Base-by-base conservation (phyloP, 495 filamentous ascomycete genomes). In the Cercophora newfieldiana region DNA sequence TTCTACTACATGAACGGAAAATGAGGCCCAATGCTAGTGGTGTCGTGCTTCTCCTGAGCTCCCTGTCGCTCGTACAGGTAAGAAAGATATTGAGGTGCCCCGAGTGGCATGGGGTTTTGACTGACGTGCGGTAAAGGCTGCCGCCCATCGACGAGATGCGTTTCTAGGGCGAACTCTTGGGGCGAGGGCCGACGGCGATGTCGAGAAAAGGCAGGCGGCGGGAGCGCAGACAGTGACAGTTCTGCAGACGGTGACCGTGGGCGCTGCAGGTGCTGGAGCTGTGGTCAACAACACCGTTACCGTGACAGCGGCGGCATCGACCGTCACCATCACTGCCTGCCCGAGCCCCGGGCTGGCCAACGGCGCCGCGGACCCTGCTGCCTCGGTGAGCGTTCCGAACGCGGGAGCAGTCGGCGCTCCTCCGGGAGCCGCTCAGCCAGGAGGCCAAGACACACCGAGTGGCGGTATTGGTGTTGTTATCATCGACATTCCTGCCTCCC, bases 241-340 rank as follows among this genome's bases (percentile, higher is more conserved):
- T n/a, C n/a, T n/a, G n/a, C n/a, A 67, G 57, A 78, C 76, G 1
- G 65, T 77, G 24, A 77, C 75, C 3, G 75, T 75, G 7, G 75
- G 74, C 18, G 68, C 54, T 21, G 69, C 29, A 10, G 73, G 67
- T 14, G 71, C 56, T 10, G 71, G 24, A 12, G 68, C 63, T 16
- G 50, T 48, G 1, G 73, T 59, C 19, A 71, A 70, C 53, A 78
- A 79, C 63, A 68, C 65, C 31, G 74, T 78, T 30, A 78, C 77
- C 22, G 71, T 75, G 4, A 75, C 71, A 14, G 57, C 31, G 12
- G 31, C 57, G 0, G 57, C 30, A 19, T 7, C 25, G 8, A 80
- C 79, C 12, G 71, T 78, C 31, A 82, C 79, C 51, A 71, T 79
- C 65, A 81, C 79, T 2, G 78, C 77, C 1, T 68, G 75, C 58